Percentiles rank a stretch among this genome's conserved stretches.
Conservation (phyloP, 768 basidiomycete genomes). For the Tulasnella calospora region DNA sequence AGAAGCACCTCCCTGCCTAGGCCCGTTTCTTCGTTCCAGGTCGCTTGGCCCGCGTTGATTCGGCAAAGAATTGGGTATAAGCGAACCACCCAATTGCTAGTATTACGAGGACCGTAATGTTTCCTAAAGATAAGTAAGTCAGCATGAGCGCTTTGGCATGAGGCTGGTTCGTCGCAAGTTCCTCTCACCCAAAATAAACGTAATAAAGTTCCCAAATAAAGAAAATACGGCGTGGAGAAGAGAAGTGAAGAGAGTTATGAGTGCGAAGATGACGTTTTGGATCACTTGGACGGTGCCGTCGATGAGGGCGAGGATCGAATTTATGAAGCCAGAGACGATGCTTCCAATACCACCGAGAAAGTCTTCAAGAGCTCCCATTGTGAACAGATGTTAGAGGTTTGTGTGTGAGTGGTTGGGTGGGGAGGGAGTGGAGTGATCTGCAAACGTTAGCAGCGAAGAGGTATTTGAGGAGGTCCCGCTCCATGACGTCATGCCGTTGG, state of each 20-base stretch:
- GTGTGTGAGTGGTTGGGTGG: background rate
- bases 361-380: constrained; percentile 19
- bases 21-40: constrained; percentile 15
- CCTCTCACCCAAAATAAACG: constrained; percentile 4
- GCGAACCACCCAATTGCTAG: background rate
- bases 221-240: background rate
- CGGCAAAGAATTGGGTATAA: background rate
- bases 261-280: constrained; percentile 1
- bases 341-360: constrained; percentile 20
- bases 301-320: constrained; percentile 15
- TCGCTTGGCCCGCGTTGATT: background rate
- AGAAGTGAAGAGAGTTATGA: constrained; percentile 17
- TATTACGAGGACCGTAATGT: constrained; percentile 6
- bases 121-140: background rate
- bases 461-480: background rate
- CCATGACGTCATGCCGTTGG: background rate
- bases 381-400: background rate
- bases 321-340: constrained; percentile 24
- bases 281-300: constrained; percentile 8
- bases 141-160: background rate
- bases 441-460: background rate
- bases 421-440: background rate
- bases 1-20: background rate
- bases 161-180: no score
- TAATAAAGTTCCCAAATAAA: background rate